Evolutionary conservation across 805 yeast species (phyloP).

Genomic region (Starmerella bombicola): DNA sequence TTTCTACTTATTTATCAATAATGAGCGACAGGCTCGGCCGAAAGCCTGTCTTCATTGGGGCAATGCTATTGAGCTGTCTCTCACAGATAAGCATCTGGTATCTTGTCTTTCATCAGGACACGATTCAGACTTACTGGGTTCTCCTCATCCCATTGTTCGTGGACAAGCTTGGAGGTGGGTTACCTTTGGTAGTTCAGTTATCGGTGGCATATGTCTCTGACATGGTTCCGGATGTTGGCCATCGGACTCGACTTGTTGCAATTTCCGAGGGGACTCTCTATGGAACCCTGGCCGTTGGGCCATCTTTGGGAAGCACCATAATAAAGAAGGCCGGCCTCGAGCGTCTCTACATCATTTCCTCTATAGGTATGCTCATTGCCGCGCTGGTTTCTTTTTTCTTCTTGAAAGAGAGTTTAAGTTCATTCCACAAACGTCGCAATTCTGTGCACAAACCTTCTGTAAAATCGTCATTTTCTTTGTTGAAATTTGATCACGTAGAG

Average conservation of each 20-base stretch:
- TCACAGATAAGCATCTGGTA: conserved; percentile 18
- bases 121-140: conserved; percentile 20
- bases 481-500: conserved; percentile 16
- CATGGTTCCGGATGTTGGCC: conserved; percentile 17
- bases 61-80: conserved; percentile 11
- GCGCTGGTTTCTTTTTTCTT: conserved; percentile 10
- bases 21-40: conserved; percentile 23
- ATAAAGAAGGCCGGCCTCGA: conserved; percentile 15
- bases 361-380: conserved; percentile 6
- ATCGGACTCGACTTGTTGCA: conserved; percentile 20
- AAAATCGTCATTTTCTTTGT: conserved; percentile 5
- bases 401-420: conserved; percentile 19
- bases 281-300: conserved; percentile 21
- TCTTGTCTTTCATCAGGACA: conserved; percentile 19
- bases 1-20: conserved; percentile 17
- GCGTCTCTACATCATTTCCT: conserved; percentile 12
- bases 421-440: conserved; percentile 15
- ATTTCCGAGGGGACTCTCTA: conserved; percentile 20
- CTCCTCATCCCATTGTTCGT: conserved; percentile 20
- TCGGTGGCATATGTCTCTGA: conserved; percentile 22
- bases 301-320: conserved; percentile 19
- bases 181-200: conserved; percentile 12
- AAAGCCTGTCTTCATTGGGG: conserved; percentile 17
- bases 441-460: conserved; percentile 13
- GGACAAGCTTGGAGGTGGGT: conserved; percentile 21